Evolutionary conservation across 2,329 filamentous ascomycete species (phyloP).

Genomic region (Microsporum ferrugineum): DNA sequence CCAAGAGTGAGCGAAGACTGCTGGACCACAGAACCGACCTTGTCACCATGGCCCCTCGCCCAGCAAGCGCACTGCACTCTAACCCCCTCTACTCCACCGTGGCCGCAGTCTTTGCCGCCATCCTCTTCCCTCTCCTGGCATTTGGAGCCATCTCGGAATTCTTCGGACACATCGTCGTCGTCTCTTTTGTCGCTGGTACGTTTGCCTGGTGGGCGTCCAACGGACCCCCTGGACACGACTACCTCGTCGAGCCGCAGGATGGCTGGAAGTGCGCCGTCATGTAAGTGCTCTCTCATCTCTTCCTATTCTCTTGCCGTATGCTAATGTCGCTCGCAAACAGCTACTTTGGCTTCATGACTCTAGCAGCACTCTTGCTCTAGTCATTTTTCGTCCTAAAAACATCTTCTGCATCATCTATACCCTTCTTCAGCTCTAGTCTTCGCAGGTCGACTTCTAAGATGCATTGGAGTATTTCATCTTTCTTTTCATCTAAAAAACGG

Average conservation of each 20-base stretch:
- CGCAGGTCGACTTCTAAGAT: neutral
- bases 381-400: neutral
- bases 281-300: conserved; percentile 20
- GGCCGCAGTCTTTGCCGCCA: conserved; percentile 38
- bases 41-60: conserved; percentile 21
- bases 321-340: conserved; percentile 15
- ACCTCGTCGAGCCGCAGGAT: conserved; percentile 28
- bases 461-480: conserved; percentile 3
- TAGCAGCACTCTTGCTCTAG: conserved; percentile 29
- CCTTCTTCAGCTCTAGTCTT: neutral
- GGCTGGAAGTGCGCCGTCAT: conserved; percentile 30
- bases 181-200: conserved; percentile 42
- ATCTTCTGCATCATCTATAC: neutral
- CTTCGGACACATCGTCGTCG: conserved; percentile 46
- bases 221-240: conserved; percentile 25
- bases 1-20: conserved; percentile 41
- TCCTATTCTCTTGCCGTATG: neutral
- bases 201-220: conserved; percentile 32
- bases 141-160: conserved; percentile 49
- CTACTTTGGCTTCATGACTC: conserved; percentile 32
- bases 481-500: neutral
- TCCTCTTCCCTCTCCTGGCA: conserved; percentile 48
- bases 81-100: conserved; percentile 30
- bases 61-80: neutral
- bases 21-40: conserved; percentile 41